A percentile compares a stretch with the other conserved stretches of the same genome.
Conservation (phyloP, 2,329 filamentous ascomycete species). For the Amylocarpus encephaloides region DNA sequence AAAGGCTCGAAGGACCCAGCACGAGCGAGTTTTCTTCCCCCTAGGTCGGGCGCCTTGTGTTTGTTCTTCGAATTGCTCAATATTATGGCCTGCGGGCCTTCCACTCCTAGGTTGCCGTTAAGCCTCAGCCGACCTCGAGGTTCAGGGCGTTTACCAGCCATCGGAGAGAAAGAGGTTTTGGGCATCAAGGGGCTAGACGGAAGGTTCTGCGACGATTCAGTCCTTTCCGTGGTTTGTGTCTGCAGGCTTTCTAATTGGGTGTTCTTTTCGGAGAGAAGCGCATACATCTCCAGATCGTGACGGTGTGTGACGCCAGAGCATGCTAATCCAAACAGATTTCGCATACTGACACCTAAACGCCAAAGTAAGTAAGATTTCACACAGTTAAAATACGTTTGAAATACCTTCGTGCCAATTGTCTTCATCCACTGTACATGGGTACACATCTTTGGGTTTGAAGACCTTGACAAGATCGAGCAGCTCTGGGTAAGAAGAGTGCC, state of each 20-base stretch:
- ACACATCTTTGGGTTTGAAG: slow-evolving; percentile 70
- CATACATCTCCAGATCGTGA: slow-evolving; percentile 58
- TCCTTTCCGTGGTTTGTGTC: slow-evolving; percentile 12
- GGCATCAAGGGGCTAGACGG: too few species aligned
- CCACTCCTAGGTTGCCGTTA: too few species aligned
- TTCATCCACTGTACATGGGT: slow-evolving; percentile 71
- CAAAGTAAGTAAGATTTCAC: not conserved
- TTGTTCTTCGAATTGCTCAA: too few species aligned
- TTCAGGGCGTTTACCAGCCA: too few species aligned
- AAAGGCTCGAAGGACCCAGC: too few species aligned
- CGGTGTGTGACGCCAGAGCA: slow-evolving; percentile 57
- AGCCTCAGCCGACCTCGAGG: too few species aligned
- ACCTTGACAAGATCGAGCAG: slow-evolving; percentile 62
- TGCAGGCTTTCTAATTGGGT: slow-evolving; percentile 5
- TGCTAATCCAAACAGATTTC: slow-evolving; percentile 61
- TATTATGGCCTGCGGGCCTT: too few species aligned
- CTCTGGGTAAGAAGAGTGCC: slow-evolving; percentile 82
- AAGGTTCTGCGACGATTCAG: not conserved
- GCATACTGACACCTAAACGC: slow-evolving; percentile 49
- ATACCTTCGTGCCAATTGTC: slow-evolving; percentile 52
- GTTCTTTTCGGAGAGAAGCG: slow-evolving; percentile 12
- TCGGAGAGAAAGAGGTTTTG: too few species aligned
- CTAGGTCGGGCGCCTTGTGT: too few species aligned
- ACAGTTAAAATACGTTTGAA: not conserved
- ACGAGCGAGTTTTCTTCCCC: too few species aligned